Percentiles rank a stretch among this genome's conserved stretches.
Conservation (phyloP, 148 eudicot species). For the Heliosperma pusillum region DNA sequence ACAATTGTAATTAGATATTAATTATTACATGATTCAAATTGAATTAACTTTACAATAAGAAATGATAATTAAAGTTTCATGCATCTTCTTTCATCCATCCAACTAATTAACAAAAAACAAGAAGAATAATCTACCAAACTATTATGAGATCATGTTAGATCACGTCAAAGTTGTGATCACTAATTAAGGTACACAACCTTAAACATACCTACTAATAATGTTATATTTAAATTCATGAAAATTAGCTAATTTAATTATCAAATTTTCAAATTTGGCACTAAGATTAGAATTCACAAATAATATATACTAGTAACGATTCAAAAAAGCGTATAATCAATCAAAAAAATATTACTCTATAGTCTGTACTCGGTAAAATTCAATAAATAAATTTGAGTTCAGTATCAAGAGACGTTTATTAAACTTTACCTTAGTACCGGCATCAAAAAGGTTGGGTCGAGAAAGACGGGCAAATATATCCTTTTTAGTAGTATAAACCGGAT, state of each 20-base stretch:
- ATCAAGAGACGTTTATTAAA: not conserved
- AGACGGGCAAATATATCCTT: conserved; percentile 69
- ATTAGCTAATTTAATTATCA: not conserved
- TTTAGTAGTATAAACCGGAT: conserved; percentile 30
- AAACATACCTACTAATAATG: no score
- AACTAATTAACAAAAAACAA: not conserved
- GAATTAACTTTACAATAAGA: not conserved
- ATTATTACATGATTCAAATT: not conserved
- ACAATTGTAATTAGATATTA: not conserved
- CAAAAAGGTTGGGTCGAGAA: conserved; percentile 49
- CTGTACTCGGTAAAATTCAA: not conserved
- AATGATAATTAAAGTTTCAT: not conserved
- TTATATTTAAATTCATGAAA: not conserved
- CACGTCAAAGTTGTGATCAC: not conserved
- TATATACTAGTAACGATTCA: not conserved
- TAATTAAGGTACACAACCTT: no score
- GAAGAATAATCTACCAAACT: not conserved
- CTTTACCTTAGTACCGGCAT: conserved; percentile 65
- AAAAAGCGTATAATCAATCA: not conserved
- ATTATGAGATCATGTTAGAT: no score
- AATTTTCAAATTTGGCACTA: not conserved
- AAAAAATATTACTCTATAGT: not conserved
- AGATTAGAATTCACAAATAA: not conserved
- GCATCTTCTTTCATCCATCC: not conserved
- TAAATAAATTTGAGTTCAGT: not conserved